Conservation (phyloP, 2,329 filamentous ascomycete species). For the Neonectria magnoliae region DNA sequence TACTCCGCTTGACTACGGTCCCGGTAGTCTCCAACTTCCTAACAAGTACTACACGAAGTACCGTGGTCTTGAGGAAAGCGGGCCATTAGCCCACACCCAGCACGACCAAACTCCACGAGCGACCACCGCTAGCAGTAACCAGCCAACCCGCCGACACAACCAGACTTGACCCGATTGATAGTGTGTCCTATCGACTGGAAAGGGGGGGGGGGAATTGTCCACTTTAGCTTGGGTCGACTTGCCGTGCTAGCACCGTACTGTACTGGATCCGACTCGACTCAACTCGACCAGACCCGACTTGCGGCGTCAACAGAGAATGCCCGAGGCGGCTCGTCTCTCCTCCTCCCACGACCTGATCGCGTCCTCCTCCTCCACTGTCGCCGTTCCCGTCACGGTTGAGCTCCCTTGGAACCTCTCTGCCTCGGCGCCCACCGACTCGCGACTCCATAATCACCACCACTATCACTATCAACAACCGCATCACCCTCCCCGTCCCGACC, state of each 20-base stretch:
- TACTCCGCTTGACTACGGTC: not conserved
- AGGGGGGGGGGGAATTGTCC: constrained; percentile 43
- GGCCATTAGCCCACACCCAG: constrained; percentile 25
- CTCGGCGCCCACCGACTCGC: constrained; percentile 34
- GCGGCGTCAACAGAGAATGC: constrained; percentile 40
- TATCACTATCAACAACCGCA: constrained; percentile 19
- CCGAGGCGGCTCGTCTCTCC: constrained; percentile 37
- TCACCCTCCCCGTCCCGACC: constrained; percentile 25
- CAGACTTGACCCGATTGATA: constrained; percentile 31
- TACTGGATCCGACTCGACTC: constrained; percentile 35
- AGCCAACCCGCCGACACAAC: constrained; percentile 29
- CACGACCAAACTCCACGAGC: constrained; percentile 27
- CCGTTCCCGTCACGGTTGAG: constrained; percentile 36
- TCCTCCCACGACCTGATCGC: constrained; percentile 35
- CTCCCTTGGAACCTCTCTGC: constrained; percentile 35
- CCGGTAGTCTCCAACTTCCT: not conserved
- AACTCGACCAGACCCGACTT: constrained; percentile 31
- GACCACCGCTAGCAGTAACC: constrained; percentile 26
- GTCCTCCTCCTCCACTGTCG: constrained; percentile 34
- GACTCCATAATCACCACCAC: constrained; percentile 24
- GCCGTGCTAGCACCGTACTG: constrained; percentile 20
- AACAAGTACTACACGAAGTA: not conserved
- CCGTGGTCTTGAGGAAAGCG: constrained; percentile 23
- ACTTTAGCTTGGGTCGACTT: constrained; percentile 35
- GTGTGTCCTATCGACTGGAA: constrained; percentile 31